Base-by-base conservation (phyloP, 2,329 filamentous ascomycete species). In the Fusarium dlaminii region DNA sequence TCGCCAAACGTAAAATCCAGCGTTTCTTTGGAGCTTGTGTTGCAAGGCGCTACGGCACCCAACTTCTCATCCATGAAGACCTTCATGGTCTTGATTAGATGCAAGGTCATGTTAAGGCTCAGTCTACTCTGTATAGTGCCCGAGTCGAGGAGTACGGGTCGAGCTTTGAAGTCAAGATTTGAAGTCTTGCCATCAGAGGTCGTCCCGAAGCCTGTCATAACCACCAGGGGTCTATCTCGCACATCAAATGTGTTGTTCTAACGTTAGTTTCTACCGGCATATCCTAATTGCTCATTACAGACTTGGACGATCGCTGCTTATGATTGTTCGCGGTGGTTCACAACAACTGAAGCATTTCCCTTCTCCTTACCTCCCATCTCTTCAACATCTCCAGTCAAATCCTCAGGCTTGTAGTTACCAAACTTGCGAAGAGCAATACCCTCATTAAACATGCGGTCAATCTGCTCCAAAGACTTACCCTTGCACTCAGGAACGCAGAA, bases 401-500 rank as follows among this genome's bases (percentile, higher is more conserved):
- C 66, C 8, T 65, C 61, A 0, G 73, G 68, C 20, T 70, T 70
- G 0, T 64, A 54, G 22, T 72, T 72, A 2, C 67, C 72, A 68
- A 77, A 77, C n/a, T 77, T 65, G 0, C 74, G 72, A 17, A 77
- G 43, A 2, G 65, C 18, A n/a, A 75, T 42, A 1, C 62, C 63
- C 2, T 68, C 60, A 27, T 70, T 75, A 29, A 77, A 77, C 39
- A 77, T 42, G 12, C 57, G 68, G 12, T 77, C 74, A 14, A 77
- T 34, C 37, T 77, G 72, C 34, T 77, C 74, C 14, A 77, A 15
- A 5, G 75, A 74, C 32, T 75, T 77, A 0, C 75, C 75, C 49
- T 66, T 74, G 34, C 74, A 77, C 11, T 77, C 72, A 0, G 75
- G 75, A 2, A 77, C 70, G 2, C 70, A 77, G 18, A 70, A 77